These are phyloP conservation scores for Bidens hawaiensis DNA, from an alignment of 140 eudicot genomes.

Conservation along the genomic window DNA sequence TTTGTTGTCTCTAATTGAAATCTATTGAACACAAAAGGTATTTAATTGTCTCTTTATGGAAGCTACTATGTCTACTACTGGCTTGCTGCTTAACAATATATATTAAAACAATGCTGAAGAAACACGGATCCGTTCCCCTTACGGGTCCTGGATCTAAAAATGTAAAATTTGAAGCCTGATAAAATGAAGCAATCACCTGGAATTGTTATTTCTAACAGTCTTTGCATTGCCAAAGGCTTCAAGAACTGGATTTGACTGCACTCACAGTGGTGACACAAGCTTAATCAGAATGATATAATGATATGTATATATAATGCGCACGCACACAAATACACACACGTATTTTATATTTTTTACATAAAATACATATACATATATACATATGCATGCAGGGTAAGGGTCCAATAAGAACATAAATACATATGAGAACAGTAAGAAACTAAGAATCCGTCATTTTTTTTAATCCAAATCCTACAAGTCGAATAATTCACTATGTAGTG, in stretches of 20 bases:
- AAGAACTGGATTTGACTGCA: constrained; percentile 99
- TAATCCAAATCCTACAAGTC: neutral
- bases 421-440: neutral
- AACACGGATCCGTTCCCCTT: too few species aligned
- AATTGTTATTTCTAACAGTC: constrained; percentile 97
- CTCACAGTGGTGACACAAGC: constrained; percentile 14
- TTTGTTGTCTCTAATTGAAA: neutral
- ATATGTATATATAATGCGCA: neutral
- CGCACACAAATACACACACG: neutral
- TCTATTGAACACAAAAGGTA: neutral
- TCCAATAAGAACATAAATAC: neutral
- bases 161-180: constrained; percentile 7
- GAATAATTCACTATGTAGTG: too few species aligned
- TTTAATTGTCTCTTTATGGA: neutral
- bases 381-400: too few species aligned
- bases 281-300: constrained; percentile 13
- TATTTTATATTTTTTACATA: constrained; percentile 4
- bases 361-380: neutral
- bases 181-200: constrained; percentile 85
- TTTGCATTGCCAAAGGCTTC: constrained; percentile 99
- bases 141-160: too few species aligned
- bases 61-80: neutral
- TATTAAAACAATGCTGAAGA: neutral
- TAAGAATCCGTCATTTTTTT: neutral
- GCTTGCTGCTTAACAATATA: neutral